phyloP scores from a whole-genome alignment of 768 basidiomycete species.

The Russula griseocarnosa region DNA sequence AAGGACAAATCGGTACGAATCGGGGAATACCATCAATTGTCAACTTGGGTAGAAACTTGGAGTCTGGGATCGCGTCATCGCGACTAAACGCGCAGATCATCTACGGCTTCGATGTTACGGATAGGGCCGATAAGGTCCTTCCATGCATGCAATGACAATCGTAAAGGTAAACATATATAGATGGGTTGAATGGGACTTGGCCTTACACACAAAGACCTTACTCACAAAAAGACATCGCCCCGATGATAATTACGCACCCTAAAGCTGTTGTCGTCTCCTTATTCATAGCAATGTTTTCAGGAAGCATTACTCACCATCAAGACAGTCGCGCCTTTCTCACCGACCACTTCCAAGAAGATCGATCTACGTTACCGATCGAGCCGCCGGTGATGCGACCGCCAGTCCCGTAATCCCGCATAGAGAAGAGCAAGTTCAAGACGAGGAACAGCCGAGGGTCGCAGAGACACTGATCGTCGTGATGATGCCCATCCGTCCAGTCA shows the following conservation, averaged over 20 bases:
- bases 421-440: constrained; percentile 65
- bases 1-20: constrained; percentile 54
- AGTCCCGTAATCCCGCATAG: constrained; percentile 68
- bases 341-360: constrained; percentile 74
- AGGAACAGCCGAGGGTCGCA: constrained; percentile 71
- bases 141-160: background rate
- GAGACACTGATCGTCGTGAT: constrained; percentile 75
- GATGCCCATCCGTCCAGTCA: no score
- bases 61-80: constrained; percentile 69
- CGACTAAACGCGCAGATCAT: constrained; percentile 83
- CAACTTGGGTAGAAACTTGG: constrained; percentile 62
- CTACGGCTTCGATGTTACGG: constrained; percentile 70
- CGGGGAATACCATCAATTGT: constrained; percentile 54
- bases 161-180: background rate
- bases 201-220: constrained; percentile 30
- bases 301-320: constrained; percentile 49
- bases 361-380: constrained; percentile 74
- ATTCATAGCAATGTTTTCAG: no score
- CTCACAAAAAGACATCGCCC: constrained; percentile 74
- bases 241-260: constrained; percentile 49
- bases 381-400: constrained; percentile 51
- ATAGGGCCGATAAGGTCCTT: constrained; percentile 76
- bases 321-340: constrained; percentile 66
- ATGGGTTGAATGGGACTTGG: no score
- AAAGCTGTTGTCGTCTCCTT: no score